Base-by-base conservation (phyloP, 495 filamentous ascomycete species). In the Pseudomonodictys pantanalensis region DNA sequence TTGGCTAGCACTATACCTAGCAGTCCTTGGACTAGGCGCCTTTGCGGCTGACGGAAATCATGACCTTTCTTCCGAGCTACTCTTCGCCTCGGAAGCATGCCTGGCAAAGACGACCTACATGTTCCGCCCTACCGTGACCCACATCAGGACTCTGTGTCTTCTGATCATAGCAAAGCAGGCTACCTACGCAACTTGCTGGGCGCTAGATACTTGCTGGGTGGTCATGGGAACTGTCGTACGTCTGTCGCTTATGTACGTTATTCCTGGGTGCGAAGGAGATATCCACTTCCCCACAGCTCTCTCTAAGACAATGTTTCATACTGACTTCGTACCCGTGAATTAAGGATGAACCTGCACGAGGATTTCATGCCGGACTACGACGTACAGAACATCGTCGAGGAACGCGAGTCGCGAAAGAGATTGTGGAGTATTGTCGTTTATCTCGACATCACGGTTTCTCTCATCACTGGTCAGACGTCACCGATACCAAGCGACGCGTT, bases 141-240 rank as follows among this genome's bases (percentile, higher is more conserved):
- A 23, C n/a, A 17, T 57, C 7, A 22, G 43, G 12, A 46, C 53
- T 8, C 41, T 57, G 15, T 47, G 42, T 20, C 53, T 57, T 15
- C 47, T 45, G 42, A 28, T 57, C 7, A 22, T 57, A 2, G 41
- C 53, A 23, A 57, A 57, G 25, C 53, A 57, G 26, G 53, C 48
- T 57, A 43, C 53, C 15, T 47, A 57, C 25, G 53, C 53, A 17
- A 57, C 53, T 24, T 57, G 53, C 22, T 57, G 53, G 53, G 41
- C 53, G 3, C 24, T 57, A n/a, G 53, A 57, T 32, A 33, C 53
- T 3, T 47, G 53, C 23, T 57, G 53, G 53, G 33, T 17, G 24
- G 11, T 57, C 1, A 47, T 48, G 28, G 53, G 53, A 6, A 5
- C 39, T 26, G 26, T 57, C 25, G 38, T 57, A n/a, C 53, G 53